Evolutionary conservation across 345 rosid genomes (phyloP).

Genomic region (Noccaea caerulescens): DNA sequence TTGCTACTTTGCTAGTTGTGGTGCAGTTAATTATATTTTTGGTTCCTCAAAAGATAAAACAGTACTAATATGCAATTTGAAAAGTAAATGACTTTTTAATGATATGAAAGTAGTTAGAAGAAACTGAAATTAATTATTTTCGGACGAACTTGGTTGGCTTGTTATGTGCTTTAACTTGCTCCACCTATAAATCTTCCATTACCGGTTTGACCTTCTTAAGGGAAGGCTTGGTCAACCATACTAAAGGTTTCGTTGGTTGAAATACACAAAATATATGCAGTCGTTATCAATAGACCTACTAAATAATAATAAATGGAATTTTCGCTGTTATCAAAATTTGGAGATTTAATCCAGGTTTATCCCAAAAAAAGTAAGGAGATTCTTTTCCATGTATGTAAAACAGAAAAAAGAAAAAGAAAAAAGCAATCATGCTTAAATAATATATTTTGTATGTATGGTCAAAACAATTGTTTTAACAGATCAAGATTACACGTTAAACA

Average conservation of each 20-base stretch:
- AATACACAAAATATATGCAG: neutral
- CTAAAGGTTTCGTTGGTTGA: neutral
- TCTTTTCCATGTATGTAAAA: neutral
- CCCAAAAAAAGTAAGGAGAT: neutral
- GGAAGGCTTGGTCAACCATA: slow-evolving; percentile 20
- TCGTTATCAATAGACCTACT: neutral
- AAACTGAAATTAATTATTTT: slow-evolving; percentile 15
- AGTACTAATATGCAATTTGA: slow-evolving; percentile 13
- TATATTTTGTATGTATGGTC: slow-evolving; percentile 27
- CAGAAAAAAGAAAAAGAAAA: neutral
- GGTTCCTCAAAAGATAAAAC: neutral
- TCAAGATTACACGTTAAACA: slow-evolving; percentile 39
- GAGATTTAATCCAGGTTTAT: neutral
- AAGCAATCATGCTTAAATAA: neutral
- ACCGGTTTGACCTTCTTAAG: slow-evolving; percentile 25
- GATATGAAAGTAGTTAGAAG: slow-evolving; percentile 32
- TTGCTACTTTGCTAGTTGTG: slow-evolving; percentile 38
- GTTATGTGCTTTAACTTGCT: slow-evolving; percentile 29
- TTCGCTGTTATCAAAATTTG: neutral
- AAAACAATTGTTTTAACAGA: slow-evolving; percentile 33
- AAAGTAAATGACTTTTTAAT: neutral
- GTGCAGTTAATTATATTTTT: slow-evolving; percentile 27
- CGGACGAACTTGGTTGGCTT: slow-evolving; percentile 39
- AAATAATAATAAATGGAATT: neutral
- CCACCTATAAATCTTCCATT: slow-evolving; percentile 20